A percentile compares a stretch with the other conserved stretches of the same genome.
Evolutionary conservation across 805 yeast species (phyloP).

Genomic region (Babjeviella inositovora): DNA sequence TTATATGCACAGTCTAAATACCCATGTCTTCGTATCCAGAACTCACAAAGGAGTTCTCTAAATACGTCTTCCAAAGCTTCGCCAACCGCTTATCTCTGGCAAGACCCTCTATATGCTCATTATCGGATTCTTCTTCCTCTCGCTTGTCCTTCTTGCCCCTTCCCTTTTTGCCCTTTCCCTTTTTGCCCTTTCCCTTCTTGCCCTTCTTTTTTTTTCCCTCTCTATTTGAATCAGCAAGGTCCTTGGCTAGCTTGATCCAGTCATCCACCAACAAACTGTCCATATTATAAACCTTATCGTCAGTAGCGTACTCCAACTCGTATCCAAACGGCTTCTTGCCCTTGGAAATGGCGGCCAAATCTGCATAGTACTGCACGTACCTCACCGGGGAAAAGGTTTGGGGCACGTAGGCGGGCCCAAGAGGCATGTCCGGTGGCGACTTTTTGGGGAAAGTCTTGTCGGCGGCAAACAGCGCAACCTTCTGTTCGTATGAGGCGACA

Average conservation of each 20-base stretch:
- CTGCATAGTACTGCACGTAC: conserved; percentile 64
- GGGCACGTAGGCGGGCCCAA: conserved; percentile 67
- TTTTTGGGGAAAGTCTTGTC: conserved; percentile 51
- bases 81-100: conserved; percentile 12
- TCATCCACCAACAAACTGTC: conserved; percentile 38
- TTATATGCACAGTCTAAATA: too few relatives aligned
- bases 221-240: conserved; percentile 17
- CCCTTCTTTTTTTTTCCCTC: conserved; percentile 1
- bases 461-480: conserved; percentile 5
- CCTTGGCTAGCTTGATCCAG: conserved; percentile 43
- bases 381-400: conserved; percentile 61
- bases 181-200: conserved; percentile 2
- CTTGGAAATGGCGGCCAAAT: conserved; percentile 34
- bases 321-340: conserved; percentile 31
- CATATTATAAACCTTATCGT: conserved; percentile 39
- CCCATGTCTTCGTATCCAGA: conserved; percentile 42
- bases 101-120: conserved; percentile 3
- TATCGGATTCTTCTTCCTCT: conserved; percentile 3
- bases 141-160: conserved; percentile 1
- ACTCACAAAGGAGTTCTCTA: conserved; percentile 44
- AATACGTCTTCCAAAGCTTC: conserved; percentile 38
- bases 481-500: conserved; percentile 1
- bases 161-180: conserved; percentile 1
- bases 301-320: conserved; percentile 57
- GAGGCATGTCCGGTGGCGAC: conserved; percentile 32